Evolutionary conservation across 768 basidiomycete species (phyloP), one percentile per base, ranked within the genome.

Genomic region (Mycena alexandri): DNA sequence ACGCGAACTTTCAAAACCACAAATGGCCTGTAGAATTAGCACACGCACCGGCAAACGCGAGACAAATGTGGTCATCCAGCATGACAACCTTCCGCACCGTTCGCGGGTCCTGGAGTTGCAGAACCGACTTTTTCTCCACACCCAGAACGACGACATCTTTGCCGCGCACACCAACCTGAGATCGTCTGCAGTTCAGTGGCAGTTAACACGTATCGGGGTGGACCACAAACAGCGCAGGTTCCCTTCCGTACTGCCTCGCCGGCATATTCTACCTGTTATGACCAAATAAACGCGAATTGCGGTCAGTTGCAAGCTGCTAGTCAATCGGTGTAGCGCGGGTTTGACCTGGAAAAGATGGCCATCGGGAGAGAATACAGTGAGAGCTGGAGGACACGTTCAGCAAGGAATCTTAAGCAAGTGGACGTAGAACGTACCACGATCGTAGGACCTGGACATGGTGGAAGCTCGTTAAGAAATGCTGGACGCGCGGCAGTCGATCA

Each of bases 351-450:
- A 98, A 73, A 99, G 85, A 84, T 99, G 98, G 19, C 98, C 98
- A 84, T 99, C 98, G 65, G 97, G 97, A 47, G 96, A 98, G 86
- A 98, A 97, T 77, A 97, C 95, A 70, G 97, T 99, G 70, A 99
- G 90, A 52, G 96, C 96, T 98, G 61, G n/a, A 67, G 70, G 43
- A 29, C 42, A 5, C 13, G 52, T 46, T 63, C 19, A 46, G 46
- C 9, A 21, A 34, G 22, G 12, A 34, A 6, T 29, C n/a, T 41
- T 8, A 36, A 34, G 41, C 16, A 2, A 61, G 48, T 51, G 36
- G 41, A 19, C 61, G 41, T 7, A 44, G 34, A 24, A 65, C 84
- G 52, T 76, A 95, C 95, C 96, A 89, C 96, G 92, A 90, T 98
- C 96, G 84, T 98, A 98, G 38, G 94, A 96, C 85, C 96, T 93